Conservation (phyloP, 148 eudicot genomes). For the Camellia granthamiana region DNA sequence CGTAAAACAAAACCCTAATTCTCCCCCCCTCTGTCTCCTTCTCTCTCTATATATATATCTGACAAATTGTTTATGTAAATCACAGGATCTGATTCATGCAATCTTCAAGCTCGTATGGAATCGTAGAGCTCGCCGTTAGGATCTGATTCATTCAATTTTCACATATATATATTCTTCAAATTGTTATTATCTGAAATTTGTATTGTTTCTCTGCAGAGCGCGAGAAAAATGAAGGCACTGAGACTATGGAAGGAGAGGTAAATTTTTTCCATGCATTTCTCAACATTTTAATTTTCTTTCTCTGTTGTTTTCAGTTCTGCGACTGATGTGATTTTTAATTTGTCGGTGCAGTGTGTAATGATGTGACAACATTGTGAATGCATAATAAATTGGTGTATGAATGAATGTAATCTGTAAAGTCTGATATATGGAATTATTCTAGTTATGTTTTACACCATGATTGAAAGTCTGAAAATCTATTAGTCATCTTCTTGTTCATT, state of each 20-base stretch:
- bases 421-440: background rate
- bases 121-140: slow-evolving; percentile 55
- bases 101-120: slow-evolving; percentile 80
- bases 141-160: background rate
- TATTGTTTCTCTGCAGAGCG: slow-evolving; percentile 37
- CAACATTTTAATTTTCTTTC: background rate
- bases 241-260: slow-evolving; percentile 46
- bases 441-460: no score
- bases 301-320: background rate
- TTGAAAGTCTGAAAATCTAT: no score
- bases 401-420: background rate
- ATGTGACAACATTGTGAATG: background rate
- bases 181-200: background rate
- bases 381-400: background rate
- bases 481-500: no score
- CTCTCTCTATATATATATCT: background rate
- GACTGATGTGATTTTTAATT: background rate
- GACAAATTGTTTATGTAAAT: background rate
- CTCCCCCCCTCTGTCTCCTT: background rate
- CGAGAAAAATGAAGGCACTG: slow-evolving; percentile 54
- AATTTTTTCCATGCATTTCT: background rate
- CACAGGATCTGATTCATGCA: slow-evolving; percentile 74
- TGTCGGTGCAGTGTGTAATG: background rate
- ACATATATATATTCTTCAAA: background rate
- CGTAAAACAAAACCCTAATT: slow-evolving; percentile 26